phyloP scores from a whole-genome alignment of 2,329 filamentous ascomycete genomes.

The Stachybotrys chlorohalonatus region DNA sequence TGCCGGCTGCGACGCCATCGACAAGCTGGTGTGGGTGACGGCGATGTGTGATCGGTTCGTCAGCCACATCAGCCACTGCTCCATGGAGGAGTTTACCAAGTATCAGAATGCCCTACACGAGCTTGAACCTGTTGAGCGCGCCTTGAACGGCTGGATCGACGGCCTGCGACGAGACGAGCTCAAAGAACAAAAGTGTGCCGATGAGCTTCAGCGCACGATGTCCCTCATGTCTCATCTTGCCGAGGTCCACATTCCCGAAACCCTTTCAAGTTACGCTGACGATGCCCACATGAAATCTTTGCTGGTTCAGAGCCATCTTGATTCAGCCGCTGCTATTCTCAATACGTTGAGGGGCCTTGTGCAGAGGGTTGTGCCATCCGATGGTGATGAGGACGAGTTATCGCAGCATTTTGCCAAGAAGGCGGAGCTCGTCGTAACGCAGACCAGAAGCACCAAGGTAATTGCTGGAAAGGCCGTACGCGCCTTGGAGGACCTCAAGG shows the following conservation, averaged over 20 bases:
- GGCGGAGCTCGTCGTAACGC: slow-evolving; percentile 61
- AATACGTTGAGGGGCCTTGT: slow-evolving; percentile 56
- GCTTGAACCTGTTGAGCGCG: slow-evolving; percentile 82
- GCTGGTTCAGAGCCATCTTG: slow-evolving; percentile 72
- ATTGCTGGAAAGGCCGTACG: slow-evolving; percentile 70
- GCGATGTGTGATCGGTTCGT: slow-evolving; percentile 79
- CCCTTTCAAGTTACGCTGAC: slow-evolving; percentile 66
- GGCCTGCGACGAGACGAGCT: slow-evolving; percentile 74
- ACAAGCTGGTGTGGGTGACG: slow-evolving; percentile 77
- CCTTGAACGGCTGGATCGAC: slow-evolving; percentile 82
- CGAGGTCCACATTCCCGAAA: slow-evolving; percentile 66
- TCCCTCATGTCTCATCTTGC: slow-evolving; percentile 80
- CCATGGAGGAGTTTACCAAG: slow-evolving; percentile 65
- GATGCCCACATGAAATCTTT: slow-evolving; percentile 69
- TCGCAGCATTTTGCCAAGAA: slow-evolving; percentile 60
- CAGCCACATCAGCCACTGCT: slow-evolving; percentile 70
- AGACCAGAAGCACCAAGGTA: slow-evolving; percentile 77
- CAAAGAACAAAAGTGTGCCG: slow-evolving; percentile 72
- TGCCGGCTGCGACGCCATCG: slow-evolving; percentile 69
- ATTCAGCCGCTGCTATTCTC: slow-evolving; percentile 64
- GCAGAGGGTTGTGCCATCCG: slow-evolving; percentile 48
- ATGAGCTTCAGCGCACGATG: slow-evolving; percentile 74
- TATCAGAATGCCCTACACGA: slow-evolving; percentile 79
- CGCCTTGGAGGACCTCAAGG: slow-evolving; percentile 67
- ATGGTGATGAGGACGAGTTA: slow-evolving; percentile 51